A percentile compares a stretch with the other conserved stretches of the same genome.
Evolutionary conservation across 2,329 filamentous ascomycete species (phyloP).

Genomic region (Ophiostoma novo-ulmi): DNA sequence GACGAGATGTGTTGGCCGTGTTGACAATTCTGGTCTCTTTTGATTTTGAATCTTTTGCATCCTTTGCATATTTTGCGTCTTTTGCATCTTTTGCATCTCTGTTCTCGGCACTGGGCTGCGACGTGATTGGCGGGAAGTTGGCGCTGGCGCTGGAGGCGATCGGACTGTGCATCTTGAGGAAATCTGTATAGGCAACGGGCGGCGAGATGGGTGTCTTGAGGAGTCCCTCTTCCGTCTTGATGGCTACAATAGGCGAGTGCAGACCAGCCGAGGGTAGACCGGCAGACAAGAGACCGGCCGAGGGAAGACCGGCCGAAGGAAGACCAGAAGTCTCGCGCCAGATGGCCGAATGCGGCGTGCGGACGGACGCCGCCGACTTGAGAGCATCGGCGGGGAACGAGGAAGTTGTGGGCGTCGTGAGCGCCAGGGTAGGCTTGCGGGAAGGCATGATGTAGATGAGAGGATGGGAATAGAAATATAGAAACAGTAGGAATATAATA

Average conservation of each 20-base stretch:
- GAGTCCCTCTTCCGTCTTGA: slow-evolving; percentile 63
- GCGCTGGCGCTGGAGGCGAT: slow-evolving; percentile 22
- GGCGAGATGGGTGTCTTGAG: slow-evolving; percentile 84
- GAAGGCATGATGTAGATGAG: slow-evolving; percentile 41
- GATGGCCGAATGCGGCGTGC: slow-evolving; percentile 63
- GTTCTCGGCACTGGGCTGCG: not conserved
- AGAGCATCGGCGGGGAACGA: slow-evolving; percentile 48
- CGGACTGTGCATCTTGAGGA: slow-evolving; percentile 63
- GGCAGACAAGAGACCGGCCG: slow-evolving; percentile 39
- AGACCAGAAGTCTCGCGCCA: slow-evolving; percentile 37
- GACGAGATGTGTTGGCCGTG: not conserved
- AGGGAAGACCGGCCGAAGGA: slow-evolving; percentile 41
- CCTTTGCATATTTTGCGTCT: not conserved
- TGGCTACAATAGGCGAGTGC: slow-evolving; percentile 42
- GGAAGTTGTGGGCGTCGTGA: slow-evolving; percentile 58
- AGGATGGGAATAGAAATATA: not conserved
- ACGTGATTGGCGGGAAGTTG: not conserved
- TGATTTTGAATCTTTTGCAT: not conserved
- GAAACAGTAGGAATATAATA: not conserved
- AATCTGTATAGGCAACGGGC: slow-evolving; percentile 84
- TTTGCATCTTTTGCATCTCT: not conserved
- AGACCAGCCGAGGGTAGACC: slow-evolving; percentile 36
- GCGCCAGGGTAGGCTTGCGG: slow-evolving; percentile 51
- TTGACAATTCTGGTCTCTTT: not conserved
- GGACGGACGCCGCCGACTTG: slow-evolving; percentile 45